Conservation (phyloP, 2,329 filamentous ascomycete species). For the Colletotrichum abscissum region DNA sequence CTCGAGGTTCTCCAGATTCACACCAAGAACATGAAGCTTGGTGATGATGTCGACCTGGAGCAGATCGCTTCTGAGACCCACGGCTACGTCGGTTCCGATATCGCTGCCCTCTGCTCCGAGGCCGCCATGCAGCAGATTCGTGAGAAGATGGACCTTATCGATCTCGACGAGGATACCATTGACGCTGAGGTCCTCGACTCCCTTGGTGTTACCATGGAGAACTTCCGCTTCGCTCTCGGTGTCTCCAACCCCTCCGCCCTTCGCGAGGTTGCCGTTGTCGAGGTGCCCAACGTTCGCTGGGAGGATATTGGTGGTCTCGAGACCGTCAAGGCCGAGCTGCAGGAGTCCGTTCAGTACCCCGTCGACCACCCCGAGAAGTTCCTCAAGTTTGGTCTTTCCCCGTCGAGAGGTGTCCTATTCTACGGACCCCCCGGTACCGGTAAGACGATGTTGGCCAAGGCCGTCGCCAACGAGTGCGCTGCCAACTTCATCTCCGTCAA, state of each 20-base stretch:
- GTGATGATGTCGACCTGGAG: constrained; percentile 95
- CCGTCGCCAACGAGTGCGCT: constrained; percentile 98
- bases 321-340: constrained; percentile 98
- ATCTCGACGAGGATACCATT: constrained; percentile 98
- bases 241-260: constrained; percentile 99
- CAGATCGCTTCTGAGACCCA: constrained; percentile 97
- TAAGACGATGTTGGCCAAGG: constrained; percentile 99
- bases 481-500: constrained; percentile 99
- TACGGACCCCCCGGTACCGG: constrained; percentile 99
- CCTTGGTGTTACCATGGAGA: constrained; percentile 98
- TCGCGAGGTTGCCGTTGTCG: constrained; percentile 97
- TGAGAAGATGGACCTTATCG: constrained; percentile 99
- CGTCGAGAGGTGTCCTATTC: constrained; percentile 97
- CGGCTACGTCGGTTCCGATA: constrained; percentile 98
- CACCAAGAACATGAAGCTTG: constrained; percentile 99
- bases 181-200: constrained; percentile 98
- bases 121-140: constrained; percentile 99
- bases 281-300: constrained; percentile 99
- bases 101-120: constrained; percentile 98
- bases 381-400: constrained; percentile 99
- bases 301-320: constrained; percentile 99
- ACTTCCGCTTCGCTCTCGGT: constrained; percentile 98
- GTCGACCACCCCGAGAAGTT: constrained; percentile 99
- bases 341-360: constrained; percentile 98
- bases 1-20: constrained; percentile 99